Evolutionary conservation across 345 rosid species (phyloP), one percentile per base, ranked within the genome.

Genomic region (Carallia brachiata): DNA sequence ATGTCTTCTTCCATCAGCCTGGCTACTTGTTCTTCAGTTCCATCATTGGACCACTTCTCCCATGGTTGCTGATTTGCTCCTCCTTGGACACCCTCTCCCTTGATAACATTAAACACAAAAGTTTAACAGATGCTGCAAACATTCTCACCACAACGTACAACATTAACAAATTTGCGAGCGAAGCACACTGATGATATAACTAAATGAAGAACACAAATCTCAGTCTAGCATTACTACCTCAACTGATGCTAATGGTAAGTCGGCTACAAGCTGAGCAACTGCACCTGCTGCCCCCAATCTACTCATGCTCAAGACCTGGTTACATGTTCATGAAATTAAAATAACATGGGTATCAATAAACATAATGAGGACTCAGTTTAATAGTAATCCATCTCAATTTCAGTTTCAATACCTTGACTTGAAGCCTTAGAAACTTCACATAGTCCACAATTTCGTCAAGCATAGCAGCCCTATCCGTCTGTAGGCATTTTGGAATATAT

Each of bases 371-470:
- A n/a, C n/a, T n/a, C n/a, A n/a, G n/a, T n/a, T n/a, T n/a, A n/a
- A n/a, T n/a, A n/a, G 9, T 40, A 10, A 40, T 40, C 47, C 47
- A 9, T 8, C 13, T 40, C 47, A 40, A 12, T 40, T 40, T 8
- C 3, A 40, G 47, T 40, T 40, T 44, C 16, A 60, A 34, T 86
- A 90, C 96, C 96, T 90, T 88, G 66, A 90, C 92, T 80, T 90
- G 92, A 57, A 90, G 92, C 73, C 88, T 82, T 23, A 90, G 80
- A 73, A 90, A 90, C 89, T 88, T 90, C 73, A 90, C 96, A 62
- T 90, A 90, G 74, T 90, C 96, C 69, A 88, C 90, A 37, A 90
- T 90, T 73, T 90, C 96, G 28, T 90, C 96, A 37, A 90, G 89
- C 92, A 90, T 90, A 60, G 86, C 85, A 62, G 96, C 96, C 73